Base-by-base conservation (phyloP, 768 basidiomycete species). In the Cyathus striatus region DNA sequence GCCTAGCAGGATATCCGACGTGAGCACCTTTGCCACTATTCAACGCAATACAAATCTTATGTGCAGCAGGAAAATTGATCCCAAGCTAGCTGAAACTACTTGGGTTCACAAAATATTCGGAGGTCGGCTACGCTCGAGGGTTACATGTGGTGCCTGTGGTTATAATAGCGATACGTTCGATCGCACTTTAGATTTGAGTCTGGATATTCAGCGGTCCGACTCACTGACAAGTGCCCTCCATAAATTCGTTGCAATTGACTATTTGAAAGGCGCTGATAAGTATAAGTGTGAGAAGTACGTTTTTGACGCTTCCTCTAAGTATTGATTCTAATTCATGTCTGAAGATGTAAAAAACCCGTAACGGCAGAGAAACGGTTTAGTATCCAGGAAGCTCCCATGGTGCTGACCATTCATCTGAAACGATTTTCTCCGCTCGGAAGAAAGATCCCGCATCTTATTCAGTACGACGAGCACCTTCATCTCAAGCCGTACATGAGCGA, bases 201-300 rank as follows among this genome's bases (percentile, higher is more conserved):
- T 99, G 47, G 96, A 98, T 60, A 87, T 98, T 45, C 71, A 78
- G 46, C 79, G 76, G 43, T 70, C 73, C 23, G 61, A 70, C 23
- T 72, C 70, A 3, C 53, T 97, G 40, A 80, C 72, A 59, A 81
- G 86, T 3, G 91, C 90, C 2, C 63, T 95, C 44, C 73, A 75
- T 25, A 86, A 82, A 55, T 96, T 96, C 53, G 79, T 88, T 26
- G 82, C 80, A 6, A 68, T 86, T 37, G 96, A 99, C 57, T 70
- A 76, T 48, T 63, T 99, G 48, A 88, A 81, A 48, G 96, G 95
- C 0, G 80, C 83, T 5, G 91, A 99, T 71, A 94, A 94, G 66
- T 99, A 99, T 64, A 91, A 94, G 60, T 99, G 96, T 63, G 96
- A 99, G 66, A 97, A 91, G 92, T 96, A 58, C 54, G 88, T 74